Conservation (phyloP, 2,329 filamentous ascomycete species). For the Ascochyta clinopodiicola region DNA sequence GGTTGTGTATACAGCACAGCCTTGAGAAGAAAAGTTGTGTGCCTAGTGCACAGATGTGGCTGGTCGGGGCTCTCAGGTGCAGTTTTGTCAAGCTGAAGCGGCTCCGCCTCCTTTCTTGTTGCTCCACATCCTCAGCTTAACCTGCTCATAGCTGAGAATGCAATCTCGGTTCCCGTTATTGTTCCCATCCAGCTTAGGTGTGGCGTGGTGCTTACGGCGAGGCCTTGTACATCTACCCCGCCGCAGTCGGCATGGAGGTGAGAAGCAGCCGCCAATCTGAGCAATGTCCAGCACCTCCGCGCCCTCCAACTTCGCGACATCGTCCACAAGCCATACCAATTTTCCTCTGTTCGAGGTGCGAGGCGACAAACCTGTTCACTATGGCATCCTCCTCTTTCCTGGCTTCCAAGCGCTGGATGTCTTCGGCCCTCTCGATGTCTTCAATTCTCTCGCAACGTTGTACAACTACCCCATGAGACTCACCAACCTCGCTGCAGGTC, state of each 20-base stretch:
- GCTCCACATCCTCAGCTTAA: conserved; percentile 4
- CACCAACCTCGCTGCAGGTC: conserved; percentile 29
- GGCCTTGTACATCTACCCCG: conserved; percentile 12
- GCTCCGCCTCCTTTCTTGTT: background rate
- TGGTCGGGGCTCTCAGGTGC: too few species aligned
- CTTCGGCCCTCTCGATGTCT: conserved; percentile 55
- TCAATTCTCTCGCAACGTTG: conserved; percentile 43
- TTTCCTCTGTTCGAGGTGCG: conserved; percentile 18
- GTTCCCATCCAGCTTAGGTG: conserved; percentile 9
- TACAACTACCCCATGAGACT: conserved; percentile 37
- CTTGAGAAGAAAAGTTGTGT: too few species aligned
- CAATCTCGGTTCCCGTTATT: conserved; percentile 3
- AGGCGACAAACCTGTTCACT: conserved; percentile 24
- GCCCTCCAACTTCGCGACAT: background rate
- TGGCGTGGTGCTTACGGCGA: conserved; percentile 15
- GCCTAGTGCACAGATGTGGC: too few species aligned
- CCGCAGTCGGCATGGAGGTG: conserved; percentile 1
- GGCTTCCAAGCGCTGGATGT: conserved; percentile 42
- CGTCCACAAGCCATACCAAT: conserved; percentile 1
- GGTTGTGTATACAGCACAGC: too few species aligned
- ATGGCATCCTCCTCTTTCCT: conserved; percentile 31
- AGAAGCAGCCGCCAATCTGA: background rate
- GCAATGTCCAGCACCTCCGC: conserved; percentile 1
- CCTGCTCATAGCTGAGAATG: conserved; percentile 3
- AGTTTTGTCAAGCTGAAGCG: background rate